Evolutionary conservation across 257 asterid genomes (phyloP).

Genomic region (Przewalskia tangutica): DNA sequence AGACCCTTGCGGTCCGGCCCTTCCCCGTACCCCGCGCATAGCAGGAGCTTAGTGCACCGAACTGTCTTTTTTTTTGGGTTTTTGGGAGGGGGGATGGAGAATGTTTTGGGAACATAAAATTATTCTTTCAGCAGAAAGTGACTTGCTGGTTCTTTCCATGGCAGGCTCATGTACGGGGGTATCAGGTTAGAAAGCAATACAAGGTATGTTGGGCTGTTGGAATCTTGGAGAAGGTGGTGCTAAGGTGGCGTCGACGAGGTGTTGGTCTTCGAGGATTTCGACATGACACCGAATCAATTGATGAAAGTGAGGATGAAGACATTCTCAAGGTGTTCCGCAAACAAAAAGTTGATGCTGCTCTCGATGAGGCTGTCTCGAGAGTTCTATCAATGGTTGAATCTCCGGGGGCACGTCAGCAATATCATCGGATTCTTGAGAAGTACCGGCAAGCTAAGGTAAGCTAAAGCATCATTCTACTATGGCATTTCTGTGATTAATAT

Average conservation of each 20-base stretch:
- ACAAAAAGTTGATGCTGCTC: slow-evolving; percentile 69
- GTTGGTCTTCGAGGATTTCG: slow-evolving; percentile 80
- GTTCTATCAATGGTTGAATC: slow-evolving; percentile 89
- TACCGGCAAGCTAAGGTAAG: slow-evolving; percentile 86
- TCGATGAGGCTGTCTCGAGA: slow-evolving; percentile 81
- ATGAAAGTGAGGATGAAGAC: slow-evolving; percentile 63
- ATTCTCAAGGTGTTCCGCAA: slow-evolving; percentile 76
- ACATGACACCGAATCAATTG: slow-evolving; percentile 37
- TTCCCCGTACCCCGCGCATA: too few species aligned
- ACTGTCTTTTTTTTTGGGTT: background rate
- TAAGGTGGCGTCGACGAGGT: slow-evolving; percentile 87
- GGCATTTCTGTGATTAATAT: background rate
- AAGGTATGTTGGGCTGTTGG: slow-evolving; percentile 91
- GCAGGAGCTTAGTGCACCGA: too few species aligned
- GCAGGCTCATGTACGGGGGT: slow-evolving; percentile 97
- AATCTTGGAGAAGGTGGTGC: slow-evolving; percentile 72
- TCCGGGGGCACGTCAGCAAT: slow-evolving; percentile 76
- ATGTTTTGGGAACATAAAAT: background rate
- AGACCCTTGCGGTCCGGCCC: too few species aligned
- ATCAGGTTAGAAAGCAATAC: slow-evolving; percentile 72
- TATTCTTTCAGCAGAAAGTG: background rate
- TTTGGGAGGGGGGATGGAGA: background rate
- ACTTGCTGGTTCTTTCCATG: slow-evolving; percentile 2
- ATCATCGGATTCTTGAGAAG: slow-evolving; percentile 66
- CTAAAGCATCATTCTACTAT: background rate